phyloP scores from a whole-genome alignment of 805 yeast genomes.

The Candida nanaspora region DNA sequence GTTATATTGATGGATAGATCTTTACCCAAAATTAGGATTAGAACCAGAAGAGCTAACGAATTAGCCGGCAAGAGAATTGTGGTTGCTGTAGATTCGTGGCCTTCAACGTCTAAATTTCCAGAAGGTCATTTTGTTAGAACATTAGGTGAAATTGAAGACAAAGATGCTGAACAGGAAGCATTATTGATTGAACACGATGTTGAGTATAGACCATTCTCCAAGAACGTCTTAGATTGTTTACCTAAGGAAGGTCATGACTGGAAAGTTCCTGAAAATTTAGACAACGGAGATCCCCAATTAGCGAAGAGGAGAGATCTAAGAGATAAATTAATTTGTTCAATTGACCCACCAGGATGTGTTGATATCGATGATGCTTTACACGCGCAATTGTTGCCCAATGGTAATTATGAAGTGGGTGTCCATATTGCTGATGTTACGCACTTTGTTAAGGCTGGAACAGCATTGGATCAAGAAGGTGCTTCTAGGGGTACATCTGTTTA shows the following conservation, averaged over 20 bases:
- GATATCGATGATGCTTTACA: constrained; percentile 98
- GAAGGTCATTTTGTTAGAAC: constrained; percentile 91
- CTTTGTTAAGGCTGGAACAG: constrained; percentile 87
- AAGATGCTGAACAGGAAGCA: constrained; percentile 95
- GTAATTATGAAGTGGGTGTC: constrained; percentile 95
- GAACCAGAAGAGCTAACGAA: constrained; percentile 79
- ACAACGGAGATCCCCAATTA: constrained; percentile 45
- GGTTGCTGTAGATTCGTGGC: constrained; percentile 91
- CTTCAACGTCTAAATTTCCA: constrained; percentile 73
- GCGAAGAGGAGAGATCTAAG: constrained; percentile 77
- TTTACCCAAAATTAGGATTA: constrained; percentile 78
- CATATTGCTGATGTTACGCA: constrained; percentile 99
- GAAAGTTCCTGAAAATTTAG: constrained; percentile 69
- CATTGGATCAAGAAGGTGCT: constrained; percentile 94
- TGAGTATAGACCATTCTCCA: constrained; percentile 92
- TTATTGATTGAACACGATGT: constrained; percentile 90
- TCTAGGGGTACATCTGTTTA: constrained; percentile 96
- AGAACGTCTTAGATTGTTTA: constrained; percentile 83
- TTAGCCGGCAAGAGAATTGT: constrained; percentile 87
- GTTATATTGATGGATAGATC: constrained; percentile 85
- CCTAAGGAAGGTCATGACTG: constrained; percentile 93
- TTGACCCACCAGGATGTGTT: constrained; percentile 97
- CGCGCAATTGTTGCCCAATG: constrained; percentile 78
- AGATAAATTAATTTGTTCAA: constrained; percentile 85
- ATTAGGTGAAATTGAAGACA: constrained; percentile 85